A percentile compares a stretch with the other conserved stretches of the same genome.
Evolutionary conservation across 2,329 filamentous ascomycete genomes (phyloP).

Genomic region (Colletotrichum lini): DNA sequence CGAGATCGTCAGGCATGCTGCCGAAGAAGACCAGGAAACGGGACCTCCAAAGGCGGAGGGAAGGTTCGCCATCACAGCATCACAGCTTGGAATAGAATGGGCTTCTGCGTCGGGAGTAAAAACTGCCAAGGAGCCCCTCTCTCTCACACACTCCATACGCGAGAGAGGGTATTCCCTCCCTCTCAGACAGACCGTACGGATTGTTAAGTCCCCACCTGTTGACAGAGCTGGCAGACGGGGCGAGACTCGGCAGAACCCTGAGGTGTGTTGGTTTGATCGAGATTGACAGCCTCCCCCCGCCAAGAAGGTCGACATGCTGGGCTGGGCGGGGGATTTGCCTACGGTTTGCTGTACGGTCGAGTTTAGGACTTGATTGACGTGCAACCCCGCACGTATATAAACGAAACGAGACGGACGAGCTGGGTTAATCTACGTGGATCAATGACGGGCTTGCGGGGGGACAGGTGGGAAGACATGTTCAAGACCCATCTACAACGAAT

Average conservation of each 20-base stretch:
- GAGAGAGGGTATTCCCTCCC: not conserved
- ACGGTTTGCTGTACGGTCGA: not conserved
- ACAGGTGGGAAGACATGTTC: too few species aligned
- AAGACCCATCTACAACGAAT: not conserved
- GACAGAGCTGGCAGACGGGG: not conserved
- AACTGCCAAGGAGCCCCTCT: constrained; percentile 1
- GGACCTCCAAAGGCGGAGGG: not conserved
- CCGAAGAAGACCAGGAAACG: not conserved
- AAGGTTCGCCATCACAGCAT: not conserved
- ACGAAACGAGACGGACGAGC: not conserved
- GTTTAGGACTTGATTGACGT: not conserved
- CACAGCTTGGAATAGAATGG: not conserved
- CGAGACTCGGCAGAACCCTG: not conserved
- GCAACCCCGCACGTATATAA: not conserved
- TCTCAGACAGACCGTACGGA: too few species aligned
- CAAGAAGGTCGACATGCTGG: too few species aligned
- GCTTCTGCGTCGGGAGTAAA: not conserved
- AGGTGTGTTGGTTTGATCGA: not conserved
- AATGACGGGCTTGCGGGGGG: not conserved
- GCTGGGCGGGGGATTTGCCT: too few species aligned
- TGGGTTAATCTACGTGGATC: constrained; percentile 10
- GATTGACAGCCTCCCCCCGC: not conserved
- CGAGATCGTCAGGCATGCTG: not conserved
- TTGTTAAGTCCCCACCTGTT: too few species aligned
- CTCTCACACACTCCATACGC: not conserved